Conservation (phyloP, 2,329 filamentous ascomycete species). For the Colletotrichum ledebouriae region DNA sequence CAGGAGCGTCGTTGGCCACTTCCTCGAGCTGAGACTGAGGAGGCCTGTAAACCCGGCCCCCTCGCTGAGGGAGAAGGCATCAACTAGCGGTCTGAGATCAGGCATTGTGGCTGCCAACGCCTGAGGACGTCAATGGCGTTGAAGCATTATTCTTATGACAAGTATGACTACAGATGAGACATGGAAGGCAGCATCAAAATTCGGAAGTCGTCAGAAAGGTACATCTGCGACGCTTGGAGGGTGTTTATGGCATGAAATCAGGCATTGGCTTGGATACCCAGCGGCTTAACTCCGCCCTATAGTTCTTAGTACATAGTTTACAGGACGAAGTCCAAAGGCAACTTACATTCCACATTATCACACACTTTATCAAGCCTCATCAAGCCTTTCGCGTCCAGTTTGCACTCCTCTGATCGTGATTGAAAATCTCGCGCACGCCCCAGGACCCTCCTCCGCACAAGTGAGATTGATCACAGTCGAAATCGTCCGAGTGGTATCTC, state of each 20-base stretch:
- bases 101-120: conserved; percentile 23
- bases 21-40: conserved; percentile 48
- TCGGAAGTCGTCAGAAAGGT: neutral
- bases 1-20: conserved; percentile 51
- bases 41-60: conserved; percentile 2
- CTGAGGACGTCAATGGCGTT: neutral
- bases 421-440: neutral
- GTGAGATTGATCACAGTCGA: conserved; percentile 14
- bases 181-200: neutral
- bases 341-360: neutral
- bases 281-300: conserved; percentile 19
- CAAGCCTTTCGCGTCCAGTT: neutral
- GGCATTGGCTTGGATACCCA: conserved; percentile 25
- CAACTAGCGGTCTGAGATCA: conserved; percentile 7
- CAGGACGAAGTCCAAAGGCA: neutral
- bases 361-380: neutral
- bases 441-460: neutral
- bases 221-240: neutral
- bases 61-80: conserved; percentile 1
- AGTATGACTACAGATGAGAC: neutral
- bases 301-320: conserved; percentile 20
- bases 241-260: neutral
- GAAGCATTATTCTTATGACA: conserved; percentile 8
- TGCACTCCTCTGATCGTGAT: neutral
- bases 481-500: conserved; percentile 17